Evolutionary conservation across 805 yeast species (phyloP), one percentile per base, ranked within the genome.

Genomic region (Candida vaughaniae): DNA sequence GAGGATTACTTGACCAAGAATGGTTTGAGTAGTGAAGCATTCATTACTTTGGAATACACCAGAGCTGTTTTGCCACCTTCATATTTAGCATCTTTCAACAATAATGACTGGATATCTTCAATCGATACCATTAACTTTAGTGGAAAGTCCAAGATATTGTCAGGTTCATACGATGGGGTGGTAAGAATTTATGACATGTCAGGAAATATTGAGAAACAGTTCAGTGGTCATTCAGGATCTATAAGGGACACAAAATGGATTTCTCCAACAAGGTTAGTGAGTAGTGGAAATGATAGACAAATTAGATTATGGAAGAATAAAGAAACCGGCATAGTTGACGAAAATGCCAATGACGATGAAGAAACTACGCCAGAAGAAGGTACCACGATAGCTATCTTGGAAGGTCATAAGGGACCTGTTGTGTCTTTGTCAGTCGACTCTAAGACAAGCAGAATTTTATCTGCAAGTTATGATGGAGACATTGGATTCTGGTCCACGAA

Each of bases 61-160:
- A 75, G 95, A 48, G 89, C 96, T 1, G 83, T 89, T 25, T 73
- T 91, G 35, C 99, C 99, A 14, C 99, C 99, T n/a, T 80, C 91
- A 17, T 90, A 78, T 54, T 68, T 89, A 46, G 88, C 95, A 3
- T 82, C 95, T 30, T 93, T 83, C 62, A 78, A 80, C 54, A 89
- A 91, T 55, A 96, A 91, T 45, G 99, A 93, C 62, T 93, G 99
- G 99, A 78, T 93, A 16, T 86, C 96, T 16, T 75, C 95, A 1
- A 72, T 84, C 17, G 78, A 78, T 53, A 59, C 82, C 49, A 42
- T 68, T 60, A 49, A 78, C 66, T 23, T 48, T 8, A 60, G 66
- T 22, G 51, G 57, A 4, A 60, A 66, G 29, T 73, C 80, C 22
- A 73, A 74, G 52, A 85, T 91, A 36, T 69, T 89, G 30, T 80